Evolutionary conservation across 2,329 filamentous ascomycete genomes (phyloP), one percentile per base, ranked within the genome.

Genomic region (Phialophora expanda): DNA sequence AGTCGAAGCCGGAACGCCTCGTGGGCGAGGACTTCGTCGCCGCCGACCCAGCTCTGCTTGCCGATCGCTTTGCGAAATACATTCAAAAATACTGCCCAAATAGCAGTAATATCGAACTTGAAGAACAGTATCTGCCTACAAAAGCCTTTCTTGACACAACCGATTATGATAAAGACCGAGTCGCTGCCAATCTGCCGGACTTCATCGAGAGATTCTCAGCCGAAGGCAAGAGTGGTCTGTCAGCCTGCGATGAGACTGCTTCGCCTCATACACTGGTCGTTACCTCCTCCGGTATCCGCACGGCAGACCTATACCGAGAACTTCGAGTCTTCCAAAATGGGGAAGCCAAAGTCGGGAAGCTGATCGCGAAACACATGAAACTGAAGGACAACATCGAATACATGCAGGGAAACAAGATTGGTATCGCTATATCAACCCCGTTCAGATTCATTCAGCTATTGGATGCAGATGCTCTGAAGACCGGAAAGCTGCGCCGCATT

Each of bases 321-420:
- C 77, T 72, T 20, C 12, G 66, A 24, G 54, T 64, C 44, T 69
- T 72, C 56, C 65, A 63, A 44, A 68, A 38, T 20, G 51, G 95
- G 76, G 88, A 92, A 8, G 87, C 85, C 57, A 85, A 87, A 54
- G 89, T 99, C 1, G 90, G 91, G 1, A 99, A 99, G 78, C 82
- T 99, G 75, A 99, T 99, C 78, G 94, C 95, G 34, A 99, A 99
- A 78, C 95, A 99, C 77, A 96, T 99, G 82, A 99, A 99, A 80
- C 79, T 99, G 11, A 87, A 91, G 61, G 94, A 98, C 73, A 91
- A 93, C 38, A 87, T 93, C 60, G 84, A 89, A 66, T 91, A 90
- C 75, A 86, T 96, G 50, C 85, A 90, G 73, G 85, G 83, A 69
- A 82, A 82, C 60, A 84, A 83, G 82, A 91, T 93, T 12, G 92